Base-by-base conservation (phyloP, 2,329 filamentous ascomycete species). In the Hypoxylon sp. region DNA sequence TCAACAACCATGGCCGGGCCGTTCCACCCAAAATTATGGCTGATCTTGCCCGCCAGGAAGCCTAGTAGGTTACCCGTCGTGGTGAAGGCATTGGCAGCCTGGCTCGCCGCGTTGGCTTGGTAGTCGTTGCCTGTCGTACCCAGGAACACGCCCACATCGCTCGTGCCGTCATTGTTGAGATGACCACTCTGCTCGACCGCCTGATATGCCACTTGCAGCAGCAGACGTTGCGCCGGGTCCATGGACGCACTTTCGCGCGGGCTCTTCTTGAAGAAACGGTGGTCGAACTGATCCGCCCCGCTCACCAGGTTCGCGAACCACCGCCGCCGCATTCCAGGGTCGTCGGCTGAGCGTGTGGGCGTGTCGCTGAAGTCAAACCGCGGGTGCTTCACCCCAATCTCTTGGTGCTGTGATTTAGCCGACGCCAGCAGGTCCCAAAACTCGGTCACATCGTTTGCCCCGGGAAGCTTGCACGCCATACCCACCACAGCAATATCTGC, bases 401-500 rank as follows among this genome's bases (percentile, higher is more conserved):
- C 52, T 4, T 52, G 53, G 49, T 63, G 51, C 26, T 58, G 42
- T 4, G 59, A 49, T 33, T 56, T 49, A 2, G 56, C 61, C 6
- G 56, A 48, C 5, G 49, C 41, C 18, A 68, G 43, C 11, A 68
- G 42, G 3, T 63, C 45, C 64, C 64, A 68, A 48, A 66, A 67
- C 13, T 66, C 55, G 1, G 50, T 48, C 9, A 63, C 31, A 10
- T 55, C 42, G 11, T 64, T 49, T 27, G 63, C 66, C 2, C 73
- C 72, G 3, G 75, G 71, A 8, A 75, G 69, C 5, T 72, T 69
- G 59, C 74, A 76, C 1, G 68, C 72, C 48, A 67, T 72, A 33
- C 76, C 75, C 27, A 77, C 64, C 21, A 78, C 69, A n/a, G 75
- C 76, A 43, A 78, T 74, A 33, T 73, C 59, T n/a, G 57, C 45